Conservation (phyloP, 2,329 filamentous ascomycete species). For the Penicillium sp. region DNA sequence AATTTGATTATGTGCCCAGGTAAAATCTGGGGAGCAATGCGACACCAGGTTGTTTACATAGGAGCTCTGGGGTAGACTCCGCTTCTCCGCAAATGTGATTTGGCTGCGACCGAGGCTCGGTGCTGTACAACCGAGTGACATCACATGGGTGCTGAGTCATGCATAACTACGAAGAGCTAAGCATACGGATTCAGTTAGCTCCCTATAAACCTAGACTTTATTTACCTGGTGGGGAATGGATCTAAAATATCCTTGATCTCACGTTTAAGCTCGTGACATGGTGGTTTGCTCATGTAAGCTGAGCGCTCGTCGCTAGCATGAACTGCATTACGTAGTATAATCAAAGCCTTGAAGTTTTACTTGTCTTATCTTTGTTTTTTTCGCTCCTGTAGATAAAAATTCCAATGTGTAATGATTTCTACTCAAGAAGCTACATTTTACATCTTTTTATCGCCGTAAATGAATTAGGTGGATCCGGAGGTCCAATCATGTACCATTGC, state of each 20-base stretch:
- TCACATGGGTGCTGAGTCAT: slow-evolving; percentile 11
- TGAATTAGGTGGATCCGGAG: not conserved
- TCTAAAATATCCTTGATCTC: too few species aligned
- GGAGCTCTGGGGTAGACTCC: not conserved
- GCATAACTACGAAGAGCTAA: not conserved
- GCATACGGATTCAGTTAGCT: not conserved
- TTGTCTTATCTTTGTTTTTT: not conserved
- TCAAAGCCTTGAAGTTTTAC: not conserved
- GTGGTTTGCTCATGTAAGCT: too few species aligned
- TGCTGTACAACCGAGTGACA: not conserved
- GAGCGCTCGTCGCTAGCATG: too few species aligned
- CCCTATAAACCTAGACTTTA: too few species aligned
- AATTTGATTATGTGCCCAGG: not conserved
- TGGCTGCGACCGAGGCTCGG: slow-evolving; percentile 12
- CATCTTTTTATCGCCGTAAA: not conserved
- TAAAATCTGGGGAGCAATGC: not conserved
- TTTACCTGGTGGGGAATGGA: too few species aligned
- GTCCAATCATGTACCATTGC: not conserved
- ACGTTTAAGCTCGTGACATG: too few species aligned
- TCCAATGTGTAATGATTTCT: not conserved
- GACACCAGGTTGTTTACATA: not conserved
- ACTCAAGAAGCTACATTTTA: not conserved
- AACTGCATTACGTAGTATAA: too few species aligned
- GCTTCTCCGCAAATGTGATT: slow-evolving; percentile 1
- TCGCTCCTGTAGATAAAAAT: not conserved